Evolutionary conservation across 176 grass and related monocot genomes (phyloP).

Genomic region (Phoenix dactylifera): DNA sequence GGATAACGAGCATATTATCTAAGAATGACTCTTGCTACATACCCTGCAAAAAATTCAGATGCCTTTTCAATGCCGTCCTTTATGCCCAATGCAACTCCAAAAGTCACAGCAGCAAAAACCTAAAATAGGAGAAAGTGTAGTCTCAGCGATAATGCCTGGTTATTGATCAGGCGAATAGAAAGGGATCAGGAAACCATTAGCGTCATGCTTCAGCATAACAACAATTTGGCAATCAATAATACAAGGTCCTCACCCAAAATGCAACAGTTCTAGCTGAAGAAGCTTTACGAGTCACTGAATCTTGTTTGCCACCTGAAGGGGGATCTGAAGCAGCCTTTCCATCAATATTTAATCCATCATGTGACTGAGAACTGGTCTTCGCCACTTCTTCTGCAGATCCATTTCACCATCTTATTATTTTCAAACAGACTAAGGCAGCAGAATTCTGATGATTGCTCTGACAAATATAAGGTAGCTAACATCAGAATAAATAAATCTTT

Average conservation of each 20-base stretch:
- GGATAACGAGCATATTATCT: neutral
- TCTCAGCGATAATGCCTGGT: neutral
- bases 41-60: constrained; percentile 95
- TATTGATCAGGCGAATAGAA: too few species aligned
- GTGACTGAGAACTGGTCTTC: constrained; percentile 6
- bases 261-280: constrained; percentile 42
- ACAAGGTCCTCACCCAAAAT: constrained; percentile 28
- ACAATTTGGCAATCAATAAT: neutral
- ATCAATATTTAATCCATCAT: constrained; percentile 28
- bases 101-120: constrained; percentile 60
- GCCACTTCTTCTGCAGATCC: constrained; percentile 24
- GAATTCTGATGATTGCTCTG: neutral
- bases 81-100: constrained; percentile 66
- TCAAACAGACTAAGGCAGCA: neutral
- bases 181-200: too few species aligned
- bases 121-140: constrained; percentile 21
- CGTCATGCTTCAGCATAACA: too few species aligned
- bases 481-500: neutral
- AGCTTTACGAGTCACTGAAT: constrained; percentile 11
- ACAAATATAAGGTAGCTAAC: neutral
- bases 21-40: constrained; percentile 10
- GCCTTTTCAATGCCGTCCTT: constrained; percentile 60
- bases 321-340: constrained; percentile 10
- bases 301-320: neutral
- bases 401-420: constrained; percentile 1